Conservation (phyloP, 176 grass and related monocot genomes). For the Musa acuminata region DNA sequence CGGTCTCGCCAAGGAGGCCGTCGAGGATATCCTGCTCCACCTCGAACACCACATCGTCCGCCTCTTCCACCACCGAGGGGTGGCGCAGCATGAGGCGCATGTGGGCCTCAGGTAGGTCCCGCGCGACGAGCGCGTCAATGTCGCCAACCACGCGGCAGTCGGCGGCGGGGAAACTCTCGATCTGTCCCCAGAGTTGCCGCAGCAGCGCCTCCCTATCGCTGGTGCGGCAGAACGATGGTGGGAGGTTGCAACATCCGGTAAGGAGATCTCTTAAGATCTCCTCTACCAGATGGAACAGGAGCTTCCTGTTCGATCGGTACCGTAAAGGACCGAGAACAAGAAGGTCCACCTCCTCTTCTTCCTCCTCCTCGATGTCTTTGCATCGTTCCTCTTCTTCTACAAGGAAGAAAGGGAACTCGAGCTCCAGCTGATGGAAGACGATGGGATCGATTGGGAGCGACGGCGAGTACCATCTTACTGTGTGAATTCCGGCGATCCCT, state of each 20-base stretch:
- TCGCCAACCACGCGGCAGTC: constrained; percentile 54
- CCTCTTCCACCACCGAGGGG: constrained; percentile 38
- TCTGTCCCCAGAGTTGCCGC: constrained; percentile 29
- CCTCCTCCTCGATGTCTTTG: neutral
- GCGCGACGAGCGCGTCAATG: constrained; percentile 50
- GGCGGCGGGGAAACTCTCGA: constrained; percentile 33
- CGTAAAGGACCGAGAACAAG: constrained; percentile 24
- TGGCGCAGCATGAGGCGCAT: constrained; percentile 26
- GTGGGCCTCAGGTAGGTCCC: constrained; percentile 26
- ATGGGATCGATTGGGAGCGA: constrained; percentile 47
- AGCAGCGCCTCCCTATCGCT: constrained; percentile 19
- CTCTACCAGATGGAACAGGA: constrained; percentile 57
- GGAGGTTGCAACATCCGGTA: neutral
- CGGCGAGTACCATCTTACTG: constrained; percentile 3
- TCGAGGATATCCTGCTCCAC: constrained; percentile 47
- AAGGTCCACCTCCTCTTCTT: neutral
- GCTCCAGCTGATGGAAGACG: constrained; percentile 73
- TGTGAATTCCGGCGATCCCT: constrained; percentile 26
- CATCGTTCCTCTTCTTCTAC: neutral
- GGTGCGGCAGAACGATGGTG: neutral
- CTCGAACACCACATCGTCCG: constrained; percentile 34
- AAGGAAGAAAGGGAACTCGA: constrained; percentile 26
- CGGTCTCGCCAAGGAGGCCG: constrained; percentile 41
- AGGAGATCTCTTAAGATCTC: constrained; percentile 40
- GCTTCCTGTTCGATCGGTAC: constrained; percentile 75